phyloP scores from a whole-genome alignment of 2,329 filamentous ascomycete species.

The Ophiostoma australiae region DNA sequence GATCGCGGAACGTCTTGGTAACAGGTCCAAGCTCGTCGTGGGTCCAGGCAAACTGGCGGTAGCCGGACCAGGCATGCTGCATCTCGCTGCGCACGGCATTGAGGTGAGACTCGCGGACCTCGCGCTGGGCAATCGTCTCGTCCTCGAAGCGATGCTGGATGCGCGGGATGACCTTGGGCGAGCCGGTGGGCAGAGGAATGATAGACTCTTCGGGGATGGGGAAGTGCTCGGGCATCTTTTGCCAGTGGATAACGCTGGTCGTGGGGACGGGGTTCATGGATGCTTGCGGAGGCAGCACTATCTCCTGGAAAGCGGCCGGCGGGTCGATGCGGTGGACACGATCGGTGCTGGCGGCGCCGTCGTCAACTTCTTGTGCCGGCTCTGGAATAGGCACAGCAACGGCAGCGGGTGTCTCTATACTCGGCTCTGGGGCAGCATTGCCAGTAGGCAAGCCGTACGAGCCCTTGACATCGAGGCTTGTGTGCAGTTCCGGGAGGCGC shows the following conservation, averaged over 20 bases:
- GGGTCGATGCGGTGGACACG: conserved; percentile 15
- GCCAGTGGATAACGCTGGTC: conserved; percentile 59
- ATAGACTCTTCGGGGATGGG: conserved; percentile 67
- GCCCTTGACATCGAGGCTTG: conserved; percentile 30
- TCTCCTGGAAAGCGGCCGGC: conserved; percentile 16
- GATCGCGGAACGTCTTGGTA: conserved; percentile 62
- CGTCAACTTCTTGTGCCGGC: not conserved
- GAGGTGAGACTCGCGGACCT: conserved; percentile 60
- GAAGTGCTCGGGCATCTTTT: conserved; percentile 67
- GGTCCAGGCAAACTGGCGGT: conserved; percentile 72
- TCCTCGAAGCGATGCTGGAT: conserved; percentile 68
- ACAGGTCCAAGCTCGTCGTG: conserved; percentile 82
- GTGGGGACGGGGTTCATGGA: conserved; percentile 19
- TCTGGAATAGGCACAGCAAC: not conserved
- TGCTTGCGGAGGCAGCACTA: not conserved
- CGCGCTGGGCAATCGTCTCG: conserved; percentile 57
- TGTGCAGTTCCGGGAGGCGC: conserved; percentile 32
- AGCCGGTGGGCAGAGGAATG: conserved; percentile 69
- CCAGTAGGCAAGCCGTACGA: conserved; percentile 31
- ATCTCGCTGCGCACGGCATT: conserved; percentile 68
- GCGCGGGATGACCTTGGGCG: conserved; percentile 63
- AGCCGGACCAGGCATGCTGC: conserved; percentile 74
- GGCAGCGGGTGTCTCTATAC: not conserved
- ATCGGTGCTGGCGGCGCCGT: conserved; percentile 24
- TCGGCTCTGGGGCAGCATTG: conserved; percentile 17